These are phyloP conservation scores for Monilinia laxa DNA, from an alignment of 2,329 filamentous ascomycete genomes.

Conservation along the genomic window DNA sequence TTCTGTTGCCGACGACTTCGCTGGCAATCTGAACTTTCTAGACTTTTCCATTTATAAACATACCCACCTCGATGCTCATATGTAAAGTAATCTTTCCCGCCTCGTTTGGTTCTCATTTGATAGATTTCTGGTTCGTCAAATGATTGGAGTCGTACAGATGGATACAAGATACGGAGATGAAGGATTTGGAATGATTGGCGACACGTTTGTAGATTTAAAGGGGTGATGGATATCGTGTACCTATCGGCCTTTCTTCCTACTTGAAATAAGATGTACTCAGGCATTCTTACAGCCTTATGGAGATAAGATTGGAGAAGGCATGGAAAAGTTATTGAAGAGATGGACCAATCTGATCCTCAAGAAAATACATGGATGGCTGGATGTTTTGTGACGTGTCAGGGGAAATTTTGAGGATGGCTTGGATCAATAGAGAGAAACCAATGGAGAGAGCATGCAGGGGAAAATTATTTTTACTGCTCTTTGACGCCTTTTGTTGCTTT, in stretches of 20 bases:
- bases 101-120: constrained; percentile 9
- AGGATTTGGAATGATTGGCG: constrained; percentile 7
- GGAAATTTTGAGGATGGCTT: background rate
- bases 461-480: constrained; percentile 12
- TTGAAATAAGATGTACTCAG: background rate
- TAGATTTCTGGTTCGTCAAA: background rate
- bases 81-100: background rate
- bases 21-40: constrained; percentile 17
- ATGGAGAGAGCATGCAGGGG: background rate
- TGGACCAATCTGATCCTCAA: background rate
- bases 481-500: background rate
- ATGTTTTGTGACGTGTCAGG: constrained; percentile 18
- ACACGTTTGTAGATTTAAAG: constrained; percentile 8
- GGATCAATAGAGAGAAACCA: background rate
- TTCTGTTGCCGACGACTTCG: constrained; percentile 17
- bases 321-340: background rate
- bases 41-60: constrained; percentile 27
- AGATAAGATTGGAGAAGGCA: background rate
- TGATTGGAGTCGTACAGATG: background rate
- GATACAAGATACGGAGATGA: background rate
- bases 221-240: constrained; percentile 13
- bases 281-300: constrained; percentile 1
- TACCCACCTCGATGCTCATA: background rate
- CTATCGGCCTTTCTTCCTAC: constrained; percentile 8
- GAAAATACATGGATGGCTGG: background rate